These are phyloP conservation scores for Lobosporangium transversale DNA, from an alignment of 192 early-diverging fungal genomes.

Conservation along the genomic window DNA sequence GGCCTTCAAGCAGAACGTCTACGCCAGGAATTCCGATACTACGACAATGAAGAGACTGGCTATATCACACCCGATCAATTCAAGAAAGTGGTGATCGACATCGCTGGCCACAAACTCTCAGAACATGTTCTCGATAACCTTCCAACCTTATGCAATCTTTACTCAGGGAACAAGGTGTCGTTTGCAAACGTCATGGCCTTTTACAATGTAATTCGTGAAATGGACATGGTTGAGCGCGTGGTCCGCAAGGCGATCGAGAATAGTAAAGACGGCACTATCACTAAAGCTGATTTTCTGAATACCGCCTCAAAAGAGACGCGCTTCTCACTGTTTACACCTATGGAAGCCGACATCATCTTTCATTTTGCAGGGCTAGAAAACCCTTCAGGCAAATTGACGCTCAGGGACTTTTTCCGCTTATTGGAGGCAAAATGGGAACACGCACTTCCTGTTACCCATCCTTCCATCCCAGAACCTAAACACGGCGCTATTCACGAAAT, in stretches of 20 bases:
- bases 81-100: constrained; percentile 67
- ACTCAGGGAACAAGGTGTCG: constrained; percentile 67
- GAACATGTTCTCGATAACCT: constrained; percentile 71
- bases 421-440: constrained; percentile 65
- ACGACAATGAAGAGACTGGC: constrained; percentile 69
- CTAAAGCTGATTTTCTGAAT: constrained; percentile 70
- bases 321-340: constrained; percentile 73
- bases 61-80: constrained; percentile 69
- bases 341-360: constrained; percentile 80
- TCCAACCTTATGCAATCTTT: constrained; percentile 67
- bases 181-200: constrained; percentile 73
- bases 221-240: constrained; percentile 75
- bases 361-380: constrained; percentile 70
- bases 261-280: constrained; percentile 63
- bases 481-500: constrained; percentile 30
- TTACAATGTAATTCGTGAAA: constrained; percentile 68
- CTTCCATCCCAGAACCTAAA: constrained; percentile 23
- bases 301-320: constrained; percentile 63
- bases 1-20: constrained; percentile 75
- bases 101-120: constrained; percentile 73
- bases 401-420: constrained; percentile 62
- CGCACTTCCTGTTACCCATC: constrained; percentile 27
- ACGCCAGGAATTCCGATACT: constrained; percentile 76
- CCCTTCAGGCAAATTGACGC: constrained; percentile 56
- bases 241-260: constrained; percentile 61